Percentiles rank a stretch among this genome's conserved stretches.
phyloP scores from a whole-genome alignment of 2,329 filamentous ascomycete genomes.

The Trichoderma sp. region DNA sequence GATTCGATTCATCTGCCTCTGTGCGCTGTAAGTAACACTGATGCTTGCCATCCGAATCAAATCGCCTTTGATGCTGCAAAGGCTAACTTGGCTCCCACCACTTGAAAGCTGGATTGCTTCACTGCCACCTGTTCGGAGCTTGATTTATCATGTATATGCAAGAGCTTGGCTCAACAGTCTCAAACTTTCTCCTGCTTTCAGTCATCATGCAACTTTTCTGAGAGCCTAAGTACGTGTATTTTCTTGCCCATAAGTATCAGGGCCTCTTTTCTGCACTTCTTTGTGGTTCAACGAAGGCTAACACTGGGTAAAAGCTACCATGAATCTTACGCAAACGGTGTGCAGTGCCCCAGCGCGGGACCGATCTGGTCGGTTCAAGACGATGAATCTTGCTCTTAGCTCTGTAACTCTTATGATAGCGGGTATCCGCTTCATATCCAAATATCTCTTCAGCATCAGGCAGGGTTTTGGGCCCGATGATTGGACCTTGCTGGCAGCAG shows the following conservation, averaged over 20 bases:
- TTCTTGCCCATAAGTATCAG: neutral
- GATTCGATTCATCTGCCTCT: neutral
- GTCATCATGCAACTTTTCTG: constrained; percentile 9
- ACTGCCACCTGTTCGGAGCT: neutral
- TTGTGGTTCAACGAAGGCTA: neutral
- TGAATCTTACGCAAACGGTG: neutral
- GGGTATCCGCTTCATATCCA: constrained; percentile 24
- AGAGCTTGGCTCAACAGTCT: neutral
- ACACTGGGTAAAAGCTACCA: neutral
- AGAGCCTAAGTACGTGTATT: neutral
- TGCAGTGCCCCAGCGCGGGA: constrained; percentile 4
- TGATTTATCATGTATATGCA: constrained; percentile 12
- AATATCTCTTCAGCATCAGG: constrained; percentile 31
- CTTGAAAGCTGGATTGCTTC: constrained; percentile 5
- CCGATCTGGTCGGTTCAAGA: neutral
- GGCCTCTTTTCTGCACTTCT: neutral
- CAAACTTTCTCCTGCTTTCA: constrained; percentile 1
- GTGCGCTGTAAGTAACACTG: neutral
- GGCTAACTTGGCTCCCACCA: neutral
- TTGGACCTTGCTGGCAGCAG: constrained; percentile 28
- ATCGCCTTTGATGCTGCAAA: neutral
- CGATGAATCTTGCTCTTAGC: constrained; percentile 22
- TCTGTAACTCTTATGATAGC: constrained; percentile 23
- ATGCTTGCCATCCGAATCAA: neutral
- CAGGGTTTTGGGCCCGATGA: constrained; percentile 36